Conservation (phyloP, 345 rosid genomes). For the Corymbia maculata region DNA sequence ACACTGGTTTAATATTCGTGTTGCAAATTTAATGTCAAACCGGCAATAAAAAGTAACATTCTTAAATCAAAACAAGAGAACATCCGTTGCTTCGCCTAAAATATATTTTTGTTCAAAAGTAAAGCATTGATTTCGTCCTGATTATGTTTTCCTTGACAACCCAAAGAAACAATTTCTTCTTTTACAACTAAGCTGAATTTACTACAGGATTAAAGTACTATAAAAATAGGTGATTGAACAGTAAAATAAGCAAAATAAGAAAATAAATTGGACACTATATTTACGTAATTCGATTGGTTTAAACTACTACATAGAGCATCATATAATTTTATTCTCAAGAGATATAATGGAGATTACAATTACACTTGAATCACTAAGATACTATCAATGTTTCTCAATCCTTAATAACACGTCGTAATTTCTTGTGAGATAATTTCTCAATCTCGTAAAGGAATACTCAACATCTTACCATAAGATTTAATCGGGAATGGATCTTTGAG, state of each 20-base stretch:
- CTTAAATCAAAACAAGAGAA: background rate
- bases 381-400: rapidly evolving
- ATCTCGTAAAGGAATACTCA: rapidly evolving
- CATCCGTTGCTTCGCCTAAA: background rate
- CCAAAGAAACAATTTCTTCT: background rate
- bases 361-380: rapidly evolving
- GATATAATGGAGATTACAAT: rapidly evolving
- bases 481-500: background rate
- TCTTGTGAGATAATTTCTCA: rapidly evolving
- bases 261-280: too few relatives aligned
- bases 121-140: background rate
- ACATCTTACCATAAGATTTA: background rate
- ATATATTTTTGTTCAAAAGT: background rate
- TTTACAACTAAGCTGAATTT: background rate
- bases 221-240: rapidly evolving
- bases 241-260: too few relatives aligned
- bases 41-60: background rate
- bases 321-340: too few relatives aligned
- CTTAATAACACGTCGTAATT: rapidly evolving
- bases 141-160: background rate
- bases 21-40: background rate
- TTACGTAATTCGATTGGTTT: too few relatives aligned
- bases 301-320: too few relatives aligned
- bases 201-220: rapidly evolving
- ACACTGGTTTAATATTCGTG: rapidly evolving